Evolutionary conservation across 345 rosid genomes (phyloP), one percentile per base, ranked within the genome.

Genomic region (Hypericum perforatum): DNA sequence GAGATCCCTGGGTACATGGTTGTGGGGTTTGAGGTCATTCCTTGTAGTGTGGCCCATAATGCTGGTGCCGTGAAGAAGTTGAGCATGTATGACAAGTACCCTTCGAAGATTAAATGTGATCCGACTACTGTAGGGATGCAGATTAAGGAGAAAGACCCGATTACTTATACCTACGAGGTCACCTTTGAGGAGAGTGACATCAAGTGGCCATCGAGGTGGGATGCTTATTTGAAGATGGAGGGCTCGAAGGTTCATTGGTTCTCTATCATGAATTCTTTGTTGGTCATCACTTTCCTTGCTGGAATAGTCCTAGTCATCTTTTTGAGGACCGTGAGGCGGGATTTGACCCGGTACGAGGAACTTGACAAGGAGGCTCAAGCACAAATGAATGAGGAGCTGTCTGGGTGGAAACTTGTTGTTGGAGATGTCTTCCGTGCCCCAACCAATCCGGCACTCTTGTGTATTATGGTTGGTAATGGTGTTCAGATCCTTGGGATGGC

Each of bases 121-220:
- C 82, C 95, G 0, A 69, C 63, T 53, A 65, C 78, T 7, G 95
- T 86, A 3, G 61, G 83, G 0, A 79, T 84, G 86, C 69, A 86
- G 16, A 67, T 84, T 41, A 78, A 84, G 76, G 85, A 81, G 67
- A 82, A 84, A 6, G 83, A 79, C 46, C 82, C 95, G 0, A 70
- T 86, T 45, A 77, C 79, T 8, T 87, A 79, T 56, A 81, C 89
- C 0, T 87, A 84, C 43, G 96, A 87, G 73, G 87, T 87, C 22
- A 42, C 71, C 45, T 87, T 84, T 52, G 85, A 76, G 69, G 72
- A 67, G 76, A 82, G 84, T 54, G 85, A 87, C 50, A 82, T 80
- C 67, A 87, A 82, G 68, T 87, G 96, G 96, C 96, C 96, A 9
- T 87, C 96, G 0, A 78, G 96, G 36, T 84, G 96, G 96, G 96